Percentiles rank a stretch among this genome's conserved stretches.
Evolutionary conservation across 202 grass and related monocot genomes (phyloP).

Genomic region (Setaria italica): DNA sequence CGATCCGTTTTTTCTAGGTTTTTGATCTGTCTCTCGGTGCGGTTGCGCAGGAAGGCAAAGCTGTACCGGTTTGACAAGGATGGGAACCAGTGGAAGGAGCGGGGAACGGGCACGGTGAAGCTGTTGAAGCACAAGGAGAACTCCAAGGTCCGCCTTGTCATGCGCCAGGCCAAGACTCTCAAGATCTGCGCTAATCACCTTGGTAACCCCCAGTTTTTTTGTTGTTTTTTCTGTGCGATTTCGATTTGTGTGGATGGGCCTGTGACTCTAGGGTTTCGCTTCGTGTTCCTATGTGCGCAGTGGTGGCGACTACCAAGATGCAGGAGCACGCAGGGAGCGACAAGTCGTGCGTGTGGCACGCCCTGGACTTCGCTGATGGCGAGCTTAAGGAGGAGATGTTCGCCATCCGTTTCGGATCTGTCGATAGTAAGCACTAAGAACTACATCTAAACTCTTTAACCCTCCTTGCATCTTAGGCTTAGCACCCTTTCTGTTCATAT

Average conservation of each 20-base stretch:
- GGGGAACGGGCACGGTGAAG: conserved; percentile 75
- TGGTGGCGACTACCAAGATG: conserved; percentile 72
- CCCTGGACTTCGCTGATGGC: conserved; percentile 75
- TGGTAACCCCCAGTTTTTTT: conserved; percentile 36
- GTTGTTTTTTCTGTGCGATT: conserved; percentile 13
- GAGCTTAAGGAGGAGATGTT: conserved; percentile 91
- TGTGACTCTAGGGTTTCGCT: conserved; percentile 28
- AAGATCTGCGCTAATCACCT: conserved; percentile 95
- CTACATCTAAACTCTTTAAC: background rate
- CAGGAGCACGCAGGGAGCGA: conserved; percentile 85
- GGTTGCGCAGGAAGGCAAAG: conserved; percentile 69
- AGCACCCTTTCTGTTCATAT: background rate
- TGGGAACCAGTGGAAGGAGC: conserved; percentile 77
- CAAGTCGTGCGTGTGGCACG: conserved; percentile 89
- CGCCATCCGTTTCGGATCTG: conserved; percentile 81
- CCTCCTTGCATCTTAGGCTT: background rate
- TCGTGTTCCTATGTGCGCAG: conserved; percentile 38
- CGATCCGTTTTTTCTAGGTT: conserved; percentile 46
- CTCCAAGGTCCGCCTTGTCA: conserved; percentile 80
- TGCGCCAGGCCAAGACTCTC: conserved; percentile 87
- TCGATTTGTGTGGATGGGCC: conserved; percentile 26
- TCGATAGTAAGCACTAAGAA: conserved; percentile 67
- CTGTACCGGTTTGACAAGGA: conserved; percentile 85
- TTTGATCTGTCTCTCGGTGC: conserved; percentile 38
- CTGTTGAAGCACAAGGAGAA: conserved; percentile 77